A percentile compares a stretch with the other conserved stretches of the same genome.
Evolutionary conservation across 257 asterid genomes (phyloP).

Genomic region (Echites panduratus): DNA sequence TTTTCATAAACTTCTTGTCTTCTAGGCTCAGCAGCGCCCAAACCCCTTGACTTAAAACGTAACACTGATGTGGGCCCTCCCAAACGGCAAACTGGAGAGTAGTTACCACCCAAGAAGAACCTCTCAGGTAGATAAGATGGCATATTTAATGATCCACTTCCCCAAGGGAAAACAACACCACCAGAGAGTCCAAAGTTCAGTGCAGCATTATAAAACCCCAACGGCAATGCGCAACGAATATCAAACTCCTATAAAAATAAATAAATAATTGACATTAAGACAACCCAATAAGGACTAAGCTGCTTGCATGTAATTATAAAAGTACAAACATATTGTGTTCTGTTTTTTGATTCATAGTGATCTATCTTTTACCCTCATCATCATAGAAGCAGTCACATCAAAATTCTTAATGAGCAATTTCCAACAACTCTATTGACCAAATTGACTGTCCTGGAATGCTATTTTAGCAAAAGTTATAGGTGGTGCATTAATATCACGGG

Average conservation of each 20-base stretch:
- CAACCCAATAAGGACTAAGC: constrained; percentile 2
- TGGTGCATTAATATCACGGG: background rate
- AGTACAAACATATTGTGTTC: background rate
- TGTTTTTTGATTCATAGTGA: background rate
- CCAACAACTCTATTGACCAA: too few relatives aligned
- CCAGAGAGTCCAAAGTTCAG: constrained; percentile 72
- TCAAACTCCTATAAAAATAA: constrained; percentile 66
- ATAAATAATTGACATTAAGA: constrained; percentile 15
- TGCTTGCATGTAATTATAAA: background rate
- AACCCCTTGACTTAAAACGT: constrained; percentile 87
- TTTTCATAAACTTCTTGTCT: constrained; percentile 40
- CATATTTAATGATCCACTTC: constrained; percentile 48
- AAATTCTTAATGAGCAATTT: background rate
- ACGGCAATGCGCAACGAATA: constrained; percentile 77
- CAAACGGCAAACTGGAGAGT: constrained; percentile 78
- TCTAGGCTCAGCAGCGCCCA: constrained; percentile 90
- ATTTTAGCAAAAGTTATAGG: too few relatives aligned
- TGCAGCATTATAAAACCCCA: constrained; percentile 76
- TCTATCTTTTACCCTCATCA: background rate
- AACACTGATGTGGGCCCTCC: constrained; percentile 79
- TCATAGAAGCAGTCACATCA: background rate
- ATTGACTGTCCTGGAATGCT: too few relatives aligned
- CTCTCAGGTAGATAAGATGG: constrained; percentile 72
- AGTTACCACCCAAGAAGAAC: constrained; percentile 85
- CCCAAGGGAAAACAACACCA: constrained; percentile 84